Evolutionary conservation across 257 asterid genomes (phyloP), one percentile per base, ranked within the genome.

Genomic region (Nicotiana paniculata): DNA sequence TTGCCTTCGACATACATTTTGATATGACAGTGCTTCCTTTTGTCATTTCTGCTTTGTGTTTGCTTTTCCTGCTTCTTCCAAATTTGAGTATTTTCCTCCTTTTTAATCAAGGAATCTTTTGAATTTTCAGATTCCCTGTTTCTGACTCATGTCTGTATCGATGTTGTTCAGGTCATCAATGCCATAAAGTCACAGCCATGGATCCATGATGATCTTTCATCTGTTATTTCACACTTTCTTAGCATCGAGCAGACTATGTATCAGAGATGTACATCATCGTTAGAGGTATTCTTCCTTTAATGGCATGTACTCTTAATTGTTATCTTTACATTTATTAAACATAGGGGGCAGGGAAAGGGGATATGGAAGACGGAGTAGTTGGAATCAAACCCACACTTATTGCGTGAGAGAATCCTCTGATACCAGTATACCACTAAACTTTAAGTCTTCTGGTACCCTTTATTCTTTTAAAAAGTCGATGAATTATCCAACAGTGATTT

Each of bases 141-240:
- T 26, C 80, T 75, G 80, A 75, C 63, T 75, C 46, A 39, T 75
- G 64, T 26, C 46, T 75, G 28, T 75, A 51, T 75, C 37, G 28
- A 80, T 81, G 62, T 82, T 86, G 81, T 81, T 54, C 88, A 94
- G 99, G 97, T 96, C 83, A 55, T 77, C 80, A 96, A 92, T 88
- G 95, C 97, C 86, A 86, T 94, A 66, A 93, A 89, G 86, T 93
- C 94, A 48, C 99, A 94, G 82, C 94, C 93, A 62, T 30, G 89
- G 89, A 81, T 94, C 85, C 92, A 91, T 85, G 89, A 88, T 85
- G 96, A 87, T 79, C 86, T 96, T 84, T 85, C 91, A 83, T 84
- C 77, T 76, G 85, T 96, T 57, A 46, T 90, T 66, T 87, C 93
- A 46, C 98, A 91, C 84, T 92, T 94, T 84, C 75, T 94, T 70